phyloP scores from a whole-genome alignment of 2,329 filamentous ascomycete genomes.

The Epicoccum sorghinum region DNA sequence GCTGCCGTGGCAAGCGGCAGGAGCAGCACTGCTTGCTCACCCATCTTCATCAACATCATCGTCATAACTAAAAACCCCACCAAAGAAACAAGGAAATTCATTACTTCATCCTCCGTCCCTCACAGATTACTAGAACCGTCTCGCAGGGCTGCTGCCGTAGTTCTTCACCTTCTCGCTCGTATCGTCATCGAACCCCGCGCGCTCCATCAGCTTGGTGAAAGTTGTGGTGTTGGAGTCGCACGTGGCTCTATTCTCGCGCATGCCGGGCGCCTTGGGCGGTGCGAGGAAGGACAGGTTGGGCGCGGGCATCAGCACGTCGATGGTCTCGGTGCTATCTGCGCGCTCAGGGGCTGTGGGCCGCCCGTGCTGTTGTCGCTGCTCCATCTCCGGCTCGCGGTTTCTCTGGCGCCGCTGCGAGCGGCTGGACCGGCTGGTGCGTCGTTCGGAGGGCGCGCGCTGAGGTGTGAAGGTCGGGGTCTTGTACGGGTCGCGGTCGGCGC shows the following conservation, averaged over 20 bases:
- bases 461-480: slow-evolving; percentile 39
- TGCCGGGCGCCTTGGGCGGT: slow-evolving; percentile 38
- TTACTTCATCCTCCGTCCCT: background rate
- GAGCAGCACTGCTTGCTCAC: slow-evolving; percentile 7
- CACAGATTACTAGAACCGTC: background rate
- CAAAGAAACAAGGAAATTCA: background rate
- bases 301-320: slow-evolving; percentile 52
- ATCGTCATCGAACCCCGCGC: slow-evolving; percentile 48
- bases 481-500: slow-evolving; percentile 38
- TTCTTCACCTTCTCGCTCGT: slow-evolving; percentile 36
- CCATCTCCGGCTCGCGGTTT: slow-evolving; percentile 12
- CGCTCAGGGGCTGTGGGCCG: slow-evolving; percentile 21
- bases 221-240: slow-evolving; percentile 44
- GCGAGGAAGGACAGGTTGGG: slow-evolving; percentile 38
- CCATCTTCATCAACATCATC: background rate
- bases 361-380: background rate
- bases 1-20: slow-evolving; percentile 12
- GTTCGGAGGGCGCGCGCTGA: slow-evolving; percentile 25
- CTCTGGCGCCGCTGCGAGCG: slow-evolving; percentile 11
- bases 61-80: no score
- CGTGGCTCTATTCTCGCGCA: slow-evolving; percentile 41
- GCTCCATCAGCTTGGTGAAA: slow-evolving; percentile 51
- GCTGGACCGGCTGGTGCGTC: slow-evolving; percentile 23
- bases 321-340: slow-evolving; percentile 51
- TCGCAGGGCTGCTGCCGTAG: slow-evolving; percentile 23